Evolutionary conservation across 495 filamentous ascomycete genomes (phyloP), one percentile per base, ranked within the genome.

Genomic region (Penicillium bialowiezense): DNA sequence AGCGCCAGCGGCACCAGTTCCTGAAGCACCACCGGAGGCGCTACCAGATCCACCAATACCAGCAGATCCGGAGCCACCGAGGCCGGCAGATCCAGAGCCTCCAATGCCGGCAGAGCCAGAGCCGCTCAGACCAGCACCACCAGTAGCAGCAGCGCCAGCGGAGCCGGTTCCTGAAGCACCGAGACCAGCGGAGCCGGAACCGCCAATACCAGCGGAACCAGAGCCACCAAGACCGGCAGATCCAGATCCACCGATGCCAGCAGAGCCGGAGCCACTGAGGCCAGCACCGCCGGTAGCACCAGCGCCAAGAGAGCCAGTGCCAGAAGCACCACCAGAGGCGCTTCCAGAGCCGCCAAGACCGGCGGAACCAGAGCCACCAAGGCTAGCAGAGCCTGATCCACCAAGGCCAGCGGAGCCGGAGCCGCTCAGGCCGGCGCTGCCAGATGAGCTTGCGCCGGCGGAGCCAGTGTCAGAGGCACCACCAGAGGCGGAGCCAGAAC

Each of bases 241-340:
- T 6, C 21, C 41, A 31, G 23, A 18, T 2, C 44, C 44, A 17
- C 41, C 39, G 14, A 12, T 21, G 32, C 20, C 39, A 10, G 23
- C 23, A 26, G 42, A 35, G 21, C 41, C 45, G 20, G 13, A 8
- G n/a, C 28, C 48, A 28, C 44, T 34, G 7, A 20, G 9, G 8
- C 34, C 33, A 39, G 18, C 50, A 35, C 5, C 20, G 13, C 50
- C 50, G 17, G 50, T 45, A 2, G 18, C 41, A 33, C 28, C 14
- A 20, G 44, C 34, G 5, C 33, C 44, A 7, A 37, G 4, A 33
- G 45, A 48, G 10, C 23, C 45, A 20, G 14, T 33, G 4, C 45
- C 36, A 3, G 48, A 50, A 43, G 38, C 48, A 32, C 33, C 39
- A 10, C 49, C 49, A 26, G 49, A 52, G 26, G 33, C 41, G n/a